Base-by-base conservation (phyloP, 225 moss, liverwort and hornwort species). In the Anthoceros angustus region DNA sequence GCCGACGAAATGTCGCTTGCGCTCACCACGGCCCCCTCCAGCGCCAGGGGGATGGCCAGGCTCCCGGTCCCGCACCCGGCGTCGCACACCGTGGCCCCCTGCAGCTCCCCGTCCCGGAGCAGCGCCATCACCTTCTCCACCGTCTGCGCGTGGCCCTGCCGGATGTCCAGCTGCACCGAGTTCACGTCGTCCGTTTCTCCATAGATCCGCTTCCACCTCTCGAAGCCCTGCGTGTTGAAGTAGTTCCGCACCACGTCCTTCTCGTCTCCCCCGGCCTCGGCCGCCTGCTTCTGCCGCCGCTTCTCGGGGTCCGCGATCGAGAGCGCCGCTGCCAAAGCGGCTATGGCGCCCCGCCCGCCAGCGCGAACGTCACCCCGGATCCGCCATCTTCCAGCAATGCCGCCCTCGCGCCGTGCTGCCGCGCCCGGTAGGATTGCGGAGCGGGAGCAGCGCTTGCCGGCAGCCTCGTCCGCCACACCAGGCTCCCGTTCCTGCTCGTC, bases 111-210 rank as follows among this genome's bases (percentile, higher is more conserved):
- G 12, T 67, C 41, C 40, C 39, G 67, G 25, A 94, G 68, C 65
- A 87, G 77, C 2, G 72, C 77, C 42, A 94, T 73, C 42, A 81
- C 86, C 66, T 87, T 94, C 80, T 80, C 87, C 12, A 94, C 90
- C 0, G 93, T 94, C 55, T 83, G 84, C 0, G 87, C 87, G 14
- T 94, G 93, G 26, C 93, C 93, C 10, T 82, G 69, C 42, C 93
- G 84, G 62, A 94, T 94, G 74, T 94, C 93, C 64, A 90, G 76
- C 83, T 94, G 93, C 62, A 94, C 93, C 20, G 70, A 77, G 72
- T 90, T 94, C n/a, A 94, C 90, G 39, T 94, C 93, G 66, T 94
- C 93, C 0, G 87, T 76, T 32, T 94, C 93, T 14, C 93, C 93
- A 49, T 94, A 94, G 4, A 94, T 94, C 26, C 86, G 86, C 42